Evolutionary conservation across 1,139 yeast species (phyloP).

Genomic region (Geotrichum carabidarum): DNA sequence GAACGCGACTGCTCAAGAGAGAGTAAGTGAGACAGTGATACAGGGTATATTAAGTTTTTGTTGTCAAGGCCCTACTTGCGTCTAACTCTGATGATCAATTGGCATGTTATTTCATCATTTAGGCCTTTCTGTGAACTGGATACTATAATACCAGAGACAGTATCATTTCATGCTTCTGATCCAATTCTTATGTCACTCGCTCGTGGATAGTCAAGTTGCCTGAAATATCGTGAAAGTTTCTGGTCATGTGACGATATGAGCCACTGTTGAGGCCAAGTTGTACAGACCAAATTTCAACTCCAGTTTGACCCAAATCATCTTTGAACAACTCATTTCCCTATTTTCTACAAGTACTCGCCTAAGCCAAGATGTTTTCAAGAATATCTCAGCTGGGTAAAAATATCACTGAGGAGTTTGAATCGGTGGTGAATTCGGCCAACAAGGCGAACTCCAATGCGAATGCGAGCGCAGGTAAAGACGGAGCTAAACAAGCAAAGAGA

Average conservation of each 20-base stretch:
- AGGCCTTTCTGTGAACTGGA: too few species aligned
- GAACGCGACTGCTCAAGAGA: too few species aligned
- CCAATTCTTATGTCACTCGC: too few species aligned
- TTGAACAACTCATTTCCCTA: background rate
- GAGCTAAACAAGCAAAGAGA: background rate
- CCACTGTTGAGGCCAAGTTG: background rate
- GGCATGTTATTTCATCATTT: too few species aligned
- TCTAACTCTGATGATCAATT: too few species aligned
- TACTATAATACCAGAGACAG: too few species aligned
- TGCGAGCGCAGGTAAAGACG: background rate
- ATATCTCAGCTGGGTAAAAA: slow-evolving; percentile 60
- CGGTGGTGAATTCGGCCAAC: slow-evolving; percentile 27
- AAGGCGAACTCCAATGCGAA: background rate
- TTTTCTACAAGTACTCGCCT: background rate
- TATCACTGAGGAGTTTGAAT: slow-evolving; percentile 54
- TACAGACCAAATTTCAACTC: background rate
- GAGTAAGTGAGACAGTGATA: too few species aligned
- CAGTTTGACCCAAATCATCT: background rate
- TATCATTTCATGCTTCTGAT: too few species aligned
- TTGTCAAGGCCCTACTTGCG: too few species aligned
- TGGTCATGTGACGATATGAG: background rate
- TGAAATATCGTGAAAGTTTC: too few species aligned
- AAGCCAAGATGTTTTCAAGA: slow-evolving; percentile 50
- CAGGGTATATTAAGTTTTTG: too few species aligned
- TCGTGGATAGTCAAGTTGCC: too few species aligned